Percentiles rank a stretch among this genome's conserved stretches.
phyloP scores from a whole-genome alignment of 768 basidiomycete genomes.

The Suillus spraguei region DNA sequence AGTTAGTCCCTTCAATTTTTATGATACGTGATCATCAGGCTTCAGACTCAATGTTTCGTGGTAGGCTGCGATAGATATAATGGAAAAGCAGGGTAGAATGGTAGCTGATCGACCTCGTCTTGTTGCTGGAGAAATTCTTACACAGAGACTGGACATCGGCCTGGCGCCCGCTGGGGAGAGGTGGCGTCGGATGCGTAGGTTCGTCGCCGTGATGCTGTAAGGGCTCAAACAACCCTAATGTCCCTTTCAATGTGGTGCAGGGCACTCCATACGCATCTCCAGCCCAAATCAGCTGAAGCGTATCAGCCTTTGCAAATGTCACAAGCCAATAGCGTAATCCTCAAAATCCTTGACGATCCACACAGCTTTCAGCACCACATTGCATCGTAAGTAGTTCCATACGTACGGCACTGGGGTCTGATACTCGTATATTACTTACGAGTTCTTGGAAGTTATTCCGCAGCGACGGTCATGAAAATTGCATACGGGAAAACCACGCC shows the following conservation, averaged over 20 bases:
- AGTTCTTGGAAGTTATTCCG: neutral
- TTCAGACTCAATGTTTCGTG: neutral
- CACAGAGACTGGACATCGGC: neutral
- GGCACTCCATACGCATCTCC: neutral
- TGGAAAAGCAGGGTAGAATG: conserved; percentile 56
- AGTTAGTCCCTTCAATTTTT: neutral
- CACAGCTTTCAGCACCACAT: neutral
- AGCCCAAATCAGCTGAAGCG: neutral
- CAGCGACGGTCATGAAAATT: neutral
- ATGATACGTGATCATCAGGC: neutral
- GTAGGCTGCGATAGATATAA: conserved; percentile 42
- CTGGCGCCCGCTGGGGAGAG: neutral
- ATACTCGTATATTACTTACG: neutral
- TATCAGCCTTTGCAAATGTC: neutral
- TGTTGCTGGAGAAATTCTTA: neutral
- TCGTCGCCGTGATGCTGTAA: neutral
- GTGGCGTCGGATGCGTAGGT: neutral
- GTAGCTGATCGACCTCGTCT: conserved; percentile 8
- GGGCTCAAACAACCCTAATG: neutral
- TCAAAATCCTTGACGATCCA: neutral
- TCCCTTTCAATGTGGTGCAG: neutral
- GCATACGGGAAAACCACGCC: neutral
- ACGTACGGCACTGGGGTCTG: neutral
- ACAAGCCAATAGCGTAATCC: conserved; percentile 11
- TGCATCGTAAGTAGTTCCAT: neutral